Conservation (phyloP, 139 green algal species). For the Coelastrella sp. region DNA sequence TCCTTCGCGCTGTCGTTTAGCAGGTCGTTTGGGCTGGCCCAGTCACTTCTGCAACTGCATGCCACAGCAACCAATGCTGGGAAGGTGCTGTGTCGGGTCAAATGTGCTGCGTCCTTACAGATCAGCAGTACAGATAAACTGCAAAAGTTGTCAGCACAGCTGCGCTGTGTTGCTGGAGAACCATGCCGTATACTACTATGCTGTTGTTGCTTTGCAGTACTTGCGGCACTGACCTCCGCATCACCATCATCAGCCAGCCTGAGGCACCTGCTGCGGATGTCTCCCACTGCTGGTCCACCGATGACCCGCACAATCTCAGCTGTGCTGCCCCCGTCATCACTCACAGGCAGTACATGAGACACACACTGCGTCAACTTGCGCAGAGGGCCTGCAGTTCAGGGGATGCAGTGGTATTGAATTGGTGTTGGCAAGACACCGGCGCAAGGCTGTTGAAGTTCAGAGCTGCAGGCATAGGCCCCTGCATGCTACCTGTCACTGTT, state of each 20-base stretch:
- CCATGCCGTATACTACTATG: neutral
- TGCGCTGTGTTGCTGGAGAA: neutral
- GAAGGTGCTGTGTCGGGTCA: too few relatives aligned
- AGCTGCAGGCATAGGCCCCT: neutral
- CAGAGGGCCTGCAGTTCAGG: slow-evolving; percentile 67
- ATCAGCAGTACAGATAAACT: too few relatives aligned
- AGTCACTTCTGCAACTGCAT: too few relatives aligned
- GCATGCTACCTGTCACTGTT: neutral
- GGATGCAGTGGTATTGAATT: too few relatives aligned
- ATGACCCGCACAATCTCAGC: slow-evolving; percentile 98
- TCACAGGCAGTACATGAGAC: slow-evolving; percentile 96
- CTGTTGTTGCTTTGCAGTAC: neutral
- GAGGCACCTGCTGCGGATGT: slow-evolving; percentile 97
- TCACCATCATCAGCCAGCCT: slow-evolving; percentile 91
- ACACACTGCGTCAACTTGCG: slow-evolving; percentile 84
- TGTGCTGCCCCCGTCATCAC: slow-evolving; percentile 96
- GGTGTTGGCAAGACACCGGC: neutral
- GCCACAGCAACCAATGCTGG: too few relatives aligned
- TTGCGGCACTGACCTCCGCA: slow-evolving; percentile 70
- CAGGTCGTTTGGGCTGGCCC: too few relatives aligned
- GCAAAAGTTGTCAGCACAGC: neutral
- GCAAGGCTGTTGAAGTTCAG: neutral
- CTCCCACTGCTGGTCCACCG: slow-evolving; percentile 95
- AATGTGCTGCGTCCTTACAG: too few relatives aligned
- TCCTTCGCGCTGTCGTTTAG: too few relatives aligned